Evolutionary conservation across 2,329 filamentous ascomycete genomes (phyloP), one percentile per base, ranked within the genome.

Genomic region (Sclerotinia minor): DNA sequence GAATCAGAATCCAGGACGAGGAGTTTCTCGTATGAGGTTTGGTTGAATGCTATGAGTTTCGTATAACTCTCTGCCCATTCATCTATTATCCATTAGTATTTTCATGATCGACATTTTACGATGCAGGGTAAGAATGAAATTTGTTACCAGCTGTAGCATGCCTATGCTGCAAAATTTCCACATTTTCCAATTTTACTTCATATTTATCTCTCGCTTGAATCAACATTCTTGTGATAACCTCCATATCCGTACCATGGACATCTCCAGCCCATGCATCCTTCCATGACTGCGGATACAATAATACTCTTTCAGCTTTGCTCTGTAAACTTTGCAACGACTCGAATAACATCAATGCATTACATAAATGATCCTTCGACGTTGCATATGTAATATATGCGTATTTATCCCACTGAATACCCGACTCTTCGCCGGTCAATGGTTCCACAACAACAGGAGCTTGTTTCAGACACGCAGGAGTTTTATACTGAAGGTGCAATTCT

Each of bases 11-110:
- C 70, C 15, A 75, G 69, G 15, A 69, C 67, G 6, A 75, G 53
- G n/a, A 74, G 65, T 1, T 70, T 72, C 2, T 54, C 29, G 45
- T 90, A 91, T 67, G 87, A 81, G 0, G 84, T 85, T 64, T 90
- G 85, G 68, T 88, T 88, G 75, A 91, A 92, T 2, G 88, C 87
- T 26, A 89, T 82, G 45, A 91, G 83, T 75, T 92, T 92, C 29
- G 87, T 89, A 72, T 87, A 87, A 2, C 85, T 87, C 11, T 73
- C 70, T 58, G 69, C 63, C 73, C 73, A 75, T 45, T 72, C 70
- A 7, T 61, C 70, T 65, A 65, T 35, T 6, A 21, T 38, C 15
- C 15, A 50, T 58, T 13, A 61, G 53, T 44, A 13, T 29, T 44
- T 54, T 26, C 9, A n/a, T 65, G n/a, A 67, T 47, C 35, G 13